These are phyloP conservation scores for Penicillium chermesinum DNA, from an alignment of 495 filamentous ascomycete genomes.

Conservation along the genomic window DNA sequence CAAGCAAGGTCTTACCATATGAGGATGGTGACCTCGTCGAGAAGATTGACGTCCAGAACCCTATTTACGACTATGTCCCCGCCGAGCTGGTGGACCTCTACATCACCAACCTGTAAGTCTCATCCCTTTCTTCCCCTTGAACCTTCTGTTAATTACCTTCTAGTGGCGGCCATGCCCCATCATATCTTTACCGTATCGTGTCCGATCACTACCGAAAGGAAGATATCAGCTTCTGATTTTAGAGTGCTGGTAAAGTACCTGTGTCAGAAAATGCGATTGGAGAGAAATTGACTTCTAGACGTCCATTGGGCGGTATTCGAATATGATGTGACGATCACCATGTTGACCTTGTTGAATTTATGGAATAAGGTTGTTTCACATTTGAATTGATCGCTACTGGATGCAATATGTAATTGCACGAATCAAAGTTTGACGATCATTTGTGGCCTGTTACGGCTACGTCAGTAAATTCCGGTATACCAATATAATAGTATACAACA, in stretches of 20 bases:
- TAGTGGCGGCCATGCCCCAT: constrained; percentile 74
- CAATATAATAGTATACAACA: no score
- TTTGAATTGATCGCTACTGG: no score
- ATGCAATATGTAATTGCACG: no score
- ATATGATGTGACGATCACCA: background rate
- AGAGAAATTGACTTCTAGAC: background rate
- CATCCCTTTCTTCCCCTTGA: background rate
- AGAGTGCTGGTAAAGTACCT: no score
- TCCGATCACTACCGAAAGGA: constrained; percentile 81
- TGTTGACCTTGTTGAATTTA: background rate
- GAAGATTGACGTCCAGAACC: constrained; percentile 73
- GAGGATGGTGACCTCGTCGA: constrained; percentile 70
- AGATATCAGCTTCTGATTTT: constrained; percentile 65
- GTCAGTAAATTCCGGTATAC: no score
- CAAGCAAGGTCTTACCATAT: constrained; percentile 65
- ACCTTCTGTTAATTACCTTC: constrained; percentile 21
- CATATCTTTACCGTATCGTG: constrained; percentile 75
- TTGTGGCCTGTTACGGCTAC: no score
- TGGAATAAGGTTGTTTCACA: no score
- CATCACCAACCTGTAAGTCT: constrained; percentile 83
- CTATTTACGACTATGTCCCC: constrained; percentile 76
- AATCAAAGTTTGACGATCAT: no score
- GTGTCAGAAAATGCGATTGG: no score
- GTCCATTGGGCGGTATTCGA: background rate
- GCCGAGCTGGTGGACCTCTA: constrained; percentile 81